A percentile compares a stretch with the other conserved stretches of the same genome.
phyloP scores from a whole-genome alignment of 768 basidiomycete genomes.

The Leccinum barrowsii region DNA sequence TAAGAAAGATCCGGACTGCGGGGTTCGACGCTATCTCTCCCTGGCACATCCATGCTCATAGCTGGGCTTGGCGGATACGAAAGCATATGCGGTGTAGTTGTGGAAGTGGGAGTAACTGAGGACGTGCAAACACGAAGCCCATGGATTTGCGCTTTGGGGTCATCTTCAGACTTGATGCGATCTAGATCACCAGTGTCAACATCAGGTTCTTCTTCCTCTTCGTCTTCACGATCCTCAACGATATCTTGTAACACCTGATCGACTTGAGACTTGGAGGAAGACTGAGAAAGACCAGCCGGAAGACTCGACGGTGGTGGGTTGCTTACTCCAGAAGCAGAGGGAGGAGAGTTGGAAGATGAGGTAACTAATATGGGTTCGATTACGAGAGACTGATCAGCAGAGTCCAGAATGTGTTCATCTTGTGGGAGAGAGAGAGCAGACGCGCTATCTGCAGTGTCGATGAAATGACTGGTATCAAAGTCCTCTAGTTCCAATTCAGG shows the following conservation, averaged over 20 bases:
- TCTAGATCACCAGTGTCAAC: constrained; percentile 13
- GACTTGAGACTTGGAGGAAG: constrained; percentile 22
- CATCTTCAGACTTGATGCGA: constrained; percentile 15
- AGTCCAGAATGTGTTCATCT: background rate
- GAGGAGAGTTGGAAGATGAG: constrained; percentile 21
- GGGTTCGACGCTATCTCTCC: constrained; percentile 23
- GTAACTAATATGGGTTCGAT: constrained; percentile 56
- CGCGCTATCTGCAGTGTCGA: background rate
- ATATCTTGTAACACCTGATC: constrained; percentile 52
- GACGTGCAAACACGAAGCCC: constrained; percentile 55
- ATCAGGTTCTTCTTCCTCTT: constrained; percentile 41
- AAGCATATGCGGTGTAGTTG: constrained; percentile 24
- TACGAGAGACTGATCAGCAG: constrained; percentile 17
- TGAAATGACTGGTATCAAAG: background rate
- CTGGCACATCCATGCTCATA: constrained; percentile 12
- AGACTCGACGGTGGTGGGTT: constrained; percentile 39
- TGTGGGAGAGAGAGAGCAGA: background rate
- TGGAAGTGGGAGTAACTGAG: constrained; percentile 30
- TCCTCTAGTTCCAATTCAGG: constrained; percentile 74
- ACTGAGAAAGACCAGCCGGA: constrained; percentile 30
- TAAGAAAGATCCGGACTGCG: constrained; percentile 24
- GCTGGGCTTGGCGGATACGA: constrained; percentile 23
- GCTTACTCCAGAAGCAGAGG: constrained; percentile 18
- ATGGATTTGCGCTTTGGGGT: constrained; percentile 42
- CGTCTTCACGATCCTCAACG: constrained; percentile 45